Conservation (phyloP, 495 filamentous ascomycete genomes). For the Trichoderma virens region DNA sequence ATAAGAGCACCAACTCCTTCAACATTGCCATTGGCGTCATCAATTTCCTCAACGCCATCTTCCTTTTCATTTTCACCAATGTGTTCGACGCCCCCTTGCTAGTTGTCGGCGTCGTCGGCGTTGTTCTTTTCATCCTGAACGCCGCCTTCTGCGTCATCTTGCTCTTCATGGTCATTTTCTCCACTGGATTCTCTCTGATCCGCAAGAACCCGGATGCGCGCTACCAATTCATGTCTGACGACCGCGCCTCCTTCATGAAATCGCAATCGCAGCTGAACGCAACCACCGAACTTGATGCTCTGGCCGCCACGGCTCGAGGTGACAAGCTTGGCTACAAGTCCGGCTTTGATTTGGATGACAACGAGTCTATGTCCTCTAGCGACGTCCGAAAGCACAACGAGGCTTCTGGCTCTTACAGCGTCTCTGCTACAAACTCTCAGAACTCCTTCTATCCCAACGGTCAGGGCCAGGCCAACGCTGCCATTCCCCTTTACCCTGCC, state of each 20-base stretch:
- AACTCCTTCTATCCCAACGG: slow-evolving; percentile 16
- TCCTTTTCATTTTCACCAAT: slow-evolving; percentile 75
- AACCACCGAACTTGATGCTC: slow-evolving; percentile 79
- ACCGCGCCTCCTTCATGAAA: slow-evolving; percentile 97
- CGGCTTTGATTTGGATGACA: slow-evolving; percentile 63
- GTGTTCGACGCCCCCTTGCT: slow-evolving; percentile 78
- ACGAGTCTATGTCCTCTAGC: slow-evolving; percentile 50
- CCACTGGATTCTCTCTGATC: slow-evolving; percentile 72
- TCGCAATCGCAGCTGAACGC: slow-evolving; percentile 76
- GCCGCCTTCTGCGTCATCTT: slow-evolving; percentile 80
- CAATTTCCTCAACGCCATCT: slow-evolving; percentile 87
- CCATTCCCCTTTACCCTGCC: slow-evolving; percentile 54
- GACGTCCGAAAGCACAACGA: slow-evolving; percentile 30
- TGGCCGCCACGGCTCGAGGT: slow-evolving; percentile 86
- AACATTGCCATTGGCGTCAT: slow-evolving; percentile 87
- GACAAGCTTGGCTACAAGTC: slow-evolving; percentile 64
- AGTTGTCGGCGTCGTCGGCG: slow-evolving; percentile 88
- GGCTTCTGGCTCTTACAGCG: slow-evolving; percentile 23
- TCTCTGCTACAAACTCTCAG: slow-evolving; percentile 11
- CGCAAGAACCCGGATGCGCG: slow-evolving; percentile 94
- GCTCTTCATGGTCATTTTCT: slow-evolving; percentile 78
- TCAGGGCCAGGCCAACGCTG: slow-evolving; percentile 57
- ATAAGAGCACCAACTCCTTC: slow-evolving; percentile 96
- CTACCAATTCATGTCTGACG: slow-evolving; percentile 95
- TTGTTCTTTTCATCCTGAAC: slow-evolving; percentile 89